Base-by-base conservation (phyloP, 345 rosid genomes). In the Carallia pectinifolia region DNA sequence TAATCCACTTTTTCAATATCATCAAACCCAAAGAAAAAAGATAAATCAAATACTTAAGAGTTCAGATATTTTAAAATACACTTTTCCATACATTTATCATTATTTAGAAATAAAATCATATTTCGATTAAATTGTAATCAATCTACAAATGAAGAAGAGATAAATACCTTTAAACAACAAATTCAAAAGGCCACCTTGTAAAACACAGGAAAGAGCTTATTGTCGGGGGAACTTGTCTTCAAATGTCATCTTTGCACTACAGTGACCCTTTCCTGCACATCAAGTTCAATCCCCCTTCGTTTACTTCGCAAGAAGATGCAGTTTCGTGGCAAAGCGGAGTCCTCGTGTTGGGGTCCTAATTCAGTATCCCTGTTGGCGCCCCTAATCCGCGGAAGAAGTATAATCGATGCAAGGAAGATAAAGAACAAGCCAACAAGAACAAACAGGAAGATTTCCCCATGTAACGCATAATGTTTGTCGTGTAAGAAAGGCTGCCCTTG, bases 381-480 rank as follows among this genome's bases (percentile, higher is more conserved):
- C 47, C 77, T 84, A 61, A 86, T 75, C 68, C 77, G 76, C 66
- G 87, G 85, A 52, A 82, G 66, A 55, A 81, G 59, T 1, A 81
- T 56, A 13, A 87, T 34, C 53, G 78, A 60, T 18, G 76, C 33
- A 71, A 85, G 83, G 65, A 83, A 81, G 52, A 72, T 17, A 33
- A 82, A 73, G 54, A 83, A 83, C 69, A 75, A 2, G 34, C 71
- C 3, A 1, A 80, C 79, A 44, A 83, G 37, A 58, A 75, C 58
- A 27, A 81, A 6, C 75, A 71, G 58, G 72, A 70, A 36, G 65
- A 83, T 79, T 78, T 79, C 79, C 47, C 90, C 88, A 56, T 86
- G 84, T 66, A 81, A 62, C 6, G 77, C 88, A 48, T 77, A 86
- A 60, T 59, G 71, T 69, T 54, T 77, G 71, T 86, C 88, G 30